Percentiles rank a stretch among this genome's conserved stretches.
phyloP scores from a whole-genome alignment of 257 asterid genomes.

The Cinchona pubescens region DNA sequence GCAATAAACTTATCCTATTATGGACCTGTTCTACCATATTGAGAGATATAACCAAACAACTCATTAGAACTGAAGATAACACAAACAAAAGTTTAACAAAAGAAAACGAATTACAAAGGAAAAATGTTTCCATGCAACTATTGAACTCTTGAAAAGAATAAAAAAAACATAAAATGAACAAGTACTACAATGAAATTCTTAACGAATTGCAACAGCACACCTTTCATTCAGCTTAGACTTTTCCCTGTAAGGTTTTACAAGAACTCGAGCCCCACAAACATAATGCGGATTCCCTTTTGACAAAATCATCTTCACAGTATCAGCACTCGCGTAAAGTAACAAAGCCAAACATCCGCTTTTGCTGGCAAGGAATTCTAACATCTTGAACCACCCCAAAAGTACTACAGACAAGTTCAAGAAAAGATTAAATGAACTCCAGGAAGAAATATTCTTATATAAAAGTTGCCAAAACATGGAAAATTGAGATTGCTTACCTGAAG shows the following conservation, averaged over 20 bases:
- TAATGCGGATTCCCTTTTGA: slow-evolving; percentile 81
- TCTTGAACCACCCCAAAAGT: slow-evolving; percentile 84
- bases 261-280: slow-evolving; percentile 87
- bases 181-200: neutral
- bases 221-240: slow-evolving; percentile 65
- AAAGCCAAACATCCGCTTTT: slow-evolving; percentile 85
- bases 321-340: slow-evolving; percentile 66
- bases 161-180: neutral
- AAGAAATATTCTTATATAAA: neutral
- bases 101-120: too few relatives aligned
- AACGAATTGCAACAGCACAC: slow-evolving; percentile 25
- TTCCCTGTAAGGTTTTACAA: slow-evolving; percentile 86
- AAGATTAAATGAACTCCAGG: slow-evolving; percentile 12
- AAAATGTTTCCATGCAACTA: neutral
- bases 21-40: neutral
- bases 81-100: neutral
- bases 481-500: slow-evolving; percentile 45
- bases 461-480: neutral
- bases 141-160: neutral
- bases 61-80: neutral
- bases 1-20: neutral
- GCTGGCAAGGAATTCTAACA: slow-evolving; percentile 90
- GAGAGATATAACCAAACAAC: neutral
- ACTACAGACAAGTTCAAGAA: slow-evolving; percentile 33
- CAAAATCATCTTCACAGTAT: slow-evolving; percentile 64